Evolutionary conservation across 2,329 filamentous ascomycete species (phyloP), one percentile per base, ranked within the genome.

Genomic region (Aspergillus clavatus): DNA sequence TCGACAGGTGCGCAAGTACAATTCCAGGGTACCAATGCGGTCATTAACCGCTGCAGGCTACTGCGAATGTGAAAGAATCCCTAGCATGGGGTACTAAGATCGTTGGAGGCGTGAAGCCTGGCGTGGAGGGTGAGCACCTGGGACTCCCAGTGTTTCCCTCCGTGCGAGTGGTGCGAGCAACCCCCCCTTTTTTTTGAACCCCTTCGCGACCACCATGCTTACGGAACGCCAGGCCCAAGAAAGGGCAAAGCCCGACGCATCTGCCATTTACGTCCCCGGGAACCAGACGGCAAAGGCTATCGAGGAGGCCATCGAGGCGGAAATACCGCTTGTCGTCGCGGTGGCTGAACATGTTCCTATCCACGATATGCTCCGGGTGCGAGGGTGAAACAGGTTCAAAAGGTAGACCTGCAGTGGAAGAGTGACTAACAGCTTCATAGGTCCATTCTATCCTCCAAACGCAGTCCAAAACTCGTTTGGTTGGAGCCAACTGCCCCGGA

Each of bases 291-390:
- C 82, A 0, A 73, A 74, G 21, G 87, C 87, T 0, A 89, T 91
- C 56, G 83, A 87, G 62, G 86, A 90, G 62, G 86, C 87, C 1
- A 86, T 89, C 42, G 85, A 84, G 63, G 86, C 86, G 0, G 85
- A 90, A 59, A 82, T 90, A 0, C 84, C 86, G 0, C 74, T 90
- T 1, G 81, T 90, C 18, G 85, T 89, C 5, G 84, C 85, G 5
- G 86, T 91, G 5, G 86, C 87, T 5, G 87, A 91, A 62, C 85
- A 89, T 62, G 84, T 90, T 26, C 87, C 87, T 0, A 69, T 89
- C 14, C 85, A 89, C 62, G 86, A 90, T 58, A 83, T 90, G 61
- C 74, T 90, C 53, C 78, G 84, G 54, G 83, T 84, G 67, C 51
- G 73, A 53, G 38, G 3, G 14, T 6, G n/a, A 11, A 3, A 12